Conservation (phyloP, 306 rosid species). For the Comarum palustre region DNA sequence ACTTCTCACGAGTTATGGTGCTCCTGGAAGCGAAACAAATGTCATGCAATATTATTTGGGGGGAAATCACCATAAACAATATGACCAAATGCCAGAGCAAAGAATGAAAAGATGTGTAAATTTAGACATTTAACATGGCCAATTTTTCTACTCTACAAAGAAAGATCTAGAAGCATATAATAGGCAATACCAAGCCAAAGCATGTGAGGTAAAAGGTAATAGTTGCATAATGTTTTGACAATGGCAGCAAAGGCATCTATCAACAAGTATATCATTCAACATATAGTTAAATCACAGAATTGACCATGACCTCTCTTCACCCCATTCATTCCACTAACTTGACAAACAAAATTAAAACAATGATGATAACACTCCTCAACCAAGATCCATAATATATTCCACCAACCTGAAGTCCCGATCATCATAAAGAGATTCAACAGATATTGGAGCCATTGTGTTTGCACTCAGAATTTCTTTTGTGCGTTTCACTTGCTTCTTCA, state of each 20-base stretch:
- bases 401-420: slow-evolving; percentile 84
- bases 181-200: neutral
- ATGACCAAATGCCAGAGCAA: neutral
- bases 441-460: slow-evolving; percentile 87
- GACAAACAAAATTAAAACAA: slow-evolving; percentile 10
- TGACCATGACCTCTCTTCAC: neutral
- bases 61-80: neutral
- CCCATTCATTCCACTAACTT: neutral
- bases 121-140: neutral
- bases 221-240: neutral
- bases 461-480: slow-evolving; percentile 98
- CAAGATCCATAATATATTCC: neutral
- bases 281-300: neutral
- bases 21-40: slow-evolving; percentile 53
- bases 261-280: neutral
- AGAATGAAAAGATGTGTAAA: neutral
- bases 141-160: neutral
- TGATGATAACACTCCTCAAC: neutral
- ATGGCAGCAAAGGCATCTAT: slow-evolving; percentile 3
- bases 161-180: neutral
- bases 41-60: neutral
- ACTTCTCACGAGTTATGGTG: slow-evolving; percentile 84
- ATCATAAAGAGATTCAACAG: slow-evolving; percentile 86
- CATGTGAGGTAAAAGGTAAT: neutral
- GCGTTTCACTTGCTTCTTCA: slow-evolving; percentile 95